Evolutionary conservation across 2,329 filamentous ascomycete species (phyloP), one percentile per base, ranked within the genome.

Genomic region (Trichoderma sp.): DNA sequence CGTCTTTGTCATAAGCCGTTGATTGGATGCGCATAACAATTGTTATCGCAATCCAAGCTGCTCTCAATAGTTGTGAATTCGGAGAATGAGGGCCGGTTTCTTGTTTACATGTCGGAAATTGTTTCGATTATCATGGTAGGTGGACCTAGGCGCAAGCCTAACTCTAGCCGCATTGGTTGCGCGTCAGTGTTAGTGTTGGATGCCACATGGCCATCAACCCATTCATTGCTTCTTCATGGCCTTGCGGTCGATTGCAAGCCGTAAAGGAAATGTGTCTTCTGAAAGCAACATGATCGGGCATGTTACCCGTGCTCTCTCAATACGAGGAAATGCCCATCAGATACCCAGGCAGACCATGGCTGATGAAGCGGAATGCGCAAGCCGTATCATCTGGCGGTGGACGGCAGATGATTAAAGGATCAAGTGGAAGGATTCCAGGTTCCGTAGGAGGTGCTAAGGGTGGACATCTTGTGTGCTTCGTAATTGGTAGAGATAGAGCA

Each of bases 31-130:
- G n/a, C 43, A 11, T 12, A 6, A 47, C n/a, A 12, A 12, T 9
- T 11, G 3, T 47, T 47, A 24, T 24, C 43, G n/a, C 4, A 4
- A 47, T 21, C 18, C 39, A 47, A 1, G 9, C 39, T 3, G 21
- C 18, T 80, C 2, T 73, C 7, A 43, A 76, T 51, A 6, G 74
- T 78, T 14, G 75, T 77, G 2, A 69, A 74, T 8, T 76, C 76
- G n/a, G 71, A 18, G 60, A 70, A 2, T 72, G 78, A 7, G n/a
- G 74, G 6, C 77, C 80, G 8, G 71, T 75, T 1, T 73, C 75
- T 0, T 73, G 4, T 47, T 43, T 15, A 43, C 39, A 73, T 12
- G 79, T 77, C 0, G 1, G 79, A 81, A 15, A 73, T 80, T 47
- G 65, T 81, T 24, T 80, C 7, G 7, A 43, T 18, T 43, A 6